Evolutionary conservation across 176 grass and related monocot species (phyloP), one percentile per base, ranked within the genome.

Genomic region (Guadua angustifolia): DNA sequence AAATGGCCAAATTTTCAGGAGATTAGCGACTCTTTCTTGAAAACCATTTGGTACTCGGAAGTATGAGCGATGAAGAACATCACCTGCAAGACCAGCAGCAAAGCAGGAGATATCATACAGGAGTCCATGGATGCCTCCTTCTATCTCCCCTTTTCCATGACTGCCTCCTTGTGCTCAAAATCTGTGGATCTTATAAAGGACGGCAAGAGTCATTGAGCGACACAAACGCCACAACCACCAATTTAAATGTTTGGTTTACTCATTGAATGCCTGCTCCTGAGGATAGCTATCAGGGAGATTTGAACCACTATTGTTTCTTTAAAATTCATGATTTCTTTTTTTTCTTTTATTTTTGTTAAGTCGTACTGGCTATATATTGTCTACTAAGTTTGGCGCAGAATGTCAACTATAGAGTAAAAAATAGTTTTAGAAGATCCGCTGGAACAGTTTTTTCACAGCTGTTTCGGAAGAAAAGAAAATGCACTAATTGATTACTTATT

Each of bases 71-170:
- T 35, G 53, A 59, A 24, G 39, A 59, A 13, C n/a, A 9, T 19
- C 57, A 83, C 86, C 86, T 65, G 83, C 78, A 22, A 86, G 58
- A 9, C 94, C 94, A 40, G 91, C 91, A 25, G 89, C 87, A 35
- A 89, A 88, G 83, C 88, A 92, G 80, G 80, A 85, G 84, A 89
- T 3, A 24, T 83, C 86, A 11, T 93, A 91, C 7, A 91, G 79
- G 87, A 86, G 35, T 57, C 71, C 91, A 92, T 92, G 40, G 42
- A 16, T 32, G 61, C 73, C 33, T 46, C 33, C 9, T 33, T 49
- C 5, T 64, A 26, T 7, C 71, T 53, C 5, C 33, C 44, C 58
- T 55, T 77, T 59, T 51, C 12, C 33, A 19, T 14, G 60, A 13
- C 47, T 76, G 21, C 36, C 36, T 40, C 74, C 50, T 44, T 71